A percentile compares a stretch with the other conserved stretches of the same genome.
These are phyloP conservation scores for Pseudisothecium myosuroides DNA, from an alignment of 225 moss, liverwort and hornwort genomes.

Conservation along the genomic window DNA sequence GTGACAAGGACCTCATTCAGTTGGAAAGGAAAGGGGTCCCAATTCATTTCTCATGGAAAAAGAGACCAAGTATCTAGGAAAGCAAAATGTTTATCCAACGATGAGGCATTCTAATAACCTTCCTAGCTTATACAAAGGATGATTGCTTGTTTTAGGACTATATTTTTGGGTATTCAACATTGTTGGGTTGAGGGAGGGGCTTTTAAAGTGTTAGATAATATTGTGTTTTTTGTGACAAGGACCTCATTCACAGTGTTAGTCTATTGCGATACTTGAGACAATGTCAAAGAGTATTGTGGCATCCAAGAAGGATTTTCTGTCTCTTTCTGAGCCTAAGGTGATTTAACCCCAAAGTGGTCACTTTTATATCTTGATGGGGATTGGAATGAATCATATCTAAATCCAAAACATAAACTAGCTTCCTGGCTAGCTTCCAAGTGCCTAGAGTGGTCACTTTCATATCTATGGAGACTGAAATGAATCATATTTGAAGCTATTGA, in stretches of 20 bases:
- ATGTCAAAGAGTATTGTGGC: not conserved
- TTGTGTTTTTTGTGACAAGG: not conserved
- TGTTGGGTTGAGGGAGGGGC: too few species aligned
- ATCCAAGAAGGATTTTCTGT: rapidly evolving
- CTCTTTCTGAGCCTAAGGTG: rapidly evolving
- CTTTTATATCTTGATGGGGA: not conserved
- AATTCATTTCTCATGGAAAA: too few species aligned
- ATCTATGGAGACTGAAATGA: not conserved
- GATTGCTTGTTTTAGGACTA: too few species aligned
- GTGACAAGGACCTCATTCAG: not conserved
- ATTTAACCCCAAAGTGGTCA: not conserved
- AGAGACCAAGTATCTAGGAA: too few species aligned
- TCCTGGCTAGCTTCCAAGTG: not conserved
- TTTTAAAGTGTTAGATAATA: too few species aligned
- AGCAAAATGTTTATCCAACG: too few species aligned
- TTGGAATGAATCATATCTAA: not conserved
- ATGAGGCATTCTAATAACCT: too few species aligned
- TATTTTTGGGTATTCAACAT: too few species aligned
- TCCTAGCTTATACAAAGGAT: too few species aligned
- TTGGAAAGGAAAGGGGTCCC: too few species aligned
- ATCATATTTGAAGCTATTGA: not conserved
- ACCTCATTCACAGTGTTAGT: rapidly evolving
- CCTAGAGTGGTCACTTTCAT: not conserved
- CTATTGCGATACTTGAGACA: too few species aligned
- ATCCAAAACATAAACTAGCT: not conserved